A percentile compares a stretch with the other conserved stretches of the same genome.
Conservation (phyloP, 2,329 filamentous ascomycete species). For the Paecilomyces dactylethromorphus region DNA sequence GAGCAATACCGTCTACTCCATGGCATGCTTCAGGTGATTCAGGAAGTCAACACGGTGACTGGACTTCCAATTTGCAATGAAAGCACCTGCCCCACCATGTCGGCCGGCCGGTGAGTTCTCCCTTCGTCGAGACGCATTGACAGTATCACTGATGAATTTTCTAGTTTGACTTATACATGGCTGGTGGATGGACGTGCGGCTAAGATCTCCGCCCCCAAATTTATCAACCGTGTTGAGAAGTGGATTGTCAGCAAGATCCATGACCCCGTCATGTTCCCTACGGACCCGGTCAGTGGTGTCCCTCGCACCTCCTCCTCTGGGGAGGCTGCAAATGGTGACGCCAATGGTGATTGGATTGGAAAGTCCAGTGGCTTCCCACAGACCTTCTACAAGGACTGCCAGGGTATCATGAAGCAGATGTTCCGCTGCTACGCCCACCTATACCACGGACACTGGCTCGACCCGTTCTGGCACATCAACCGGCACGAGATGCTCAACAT, state of each 20-base stretch:
- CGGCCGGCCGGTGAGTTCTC: constrained; percentile 74
- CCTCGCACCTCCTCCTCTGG: constrained; percentile 27
- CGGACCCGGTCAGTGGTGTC: constrained; percentile 62
- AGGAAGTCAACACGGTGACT: constrained; percentile 72
- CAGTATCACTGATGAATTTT: background rate
- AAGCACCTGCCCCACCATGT: constrained; percentile 82
- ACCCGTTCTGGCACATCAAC: constrained; percentile 78
- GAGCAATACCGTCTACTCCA: constrained; percentile 87
- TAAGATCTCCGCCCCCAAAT: constrained; percentile 85
- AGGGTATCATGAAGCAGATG: constrained; percentile 95
- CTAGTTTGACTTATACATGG: constrained; percentile 91
- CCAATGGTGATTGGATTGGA: constrained; percentile 69
- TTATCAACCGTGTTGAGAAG: constrained; percentile 91
- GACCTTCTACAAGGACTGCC: constrained; percentile 83
- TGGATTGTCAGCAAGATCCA: constrained; percentile 97
- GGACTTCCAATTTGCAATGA: constrained; percentile 77
- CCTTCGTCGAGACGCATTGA: background rate
- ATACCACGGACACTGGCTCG: constrained; percentile 91
- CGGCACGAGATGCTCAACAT: constrained; percentile 68
- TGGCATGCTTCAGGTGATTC: constrained; percentile 82
- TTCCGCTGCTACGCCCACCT: constrained; percentile 97
- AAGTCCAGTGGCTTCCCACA: constrained; percentile 89
- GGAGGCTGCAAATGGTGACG: constrained; percentile 43
- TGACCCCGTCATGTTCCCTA: constrained; percentile 83
- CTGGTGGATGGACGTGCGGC: constrained; percentile 83